Evolutionary conservation across 2,329 filamentous ascomycete species (phyloP).

Genomic region (Aspergillus neotritici): DNA sequence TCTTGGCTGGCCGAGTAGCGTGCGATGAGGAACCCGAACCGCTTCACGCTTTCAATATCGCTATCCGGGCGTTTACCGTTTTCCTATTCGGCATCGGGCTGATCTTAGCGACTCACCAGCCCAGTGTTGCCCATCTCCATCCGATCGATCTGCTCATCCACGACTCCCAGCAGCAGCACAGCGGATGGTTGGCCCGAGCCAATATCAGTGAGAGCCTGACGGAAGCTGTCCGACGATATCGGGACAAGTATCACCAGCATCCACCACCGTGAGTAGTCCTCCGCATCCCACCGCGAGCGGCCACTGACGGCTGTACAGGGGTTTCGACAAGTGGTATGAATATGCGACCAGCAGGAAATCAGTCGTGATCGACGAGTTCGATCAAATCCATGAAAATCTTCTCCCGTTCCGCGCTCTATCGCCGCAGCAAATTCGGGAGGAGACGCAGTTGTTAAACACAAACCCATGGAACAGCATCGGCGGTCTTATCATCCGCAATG

Average conservation of each 20-base stretch:
- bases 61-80: conserved; percentile 35
- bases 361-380: conserved; percentile 54
- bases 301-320: conserved; percentile 23
- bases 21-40: conserved; percentile 27
- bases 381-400: conserved; percentile 54
- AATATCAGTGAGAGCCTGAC: conserved; percentile 43
- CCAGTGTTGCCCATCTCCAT: conserved; percentile 41
- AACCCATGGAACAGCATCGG: conserved; percentile 52
- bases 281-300: not conserved
- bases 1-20: conserved; percentile 22
- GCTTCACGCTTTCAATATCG: conserved; percentile 22
- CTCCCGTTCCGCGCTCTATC: conserved; percentile 51
- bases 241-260: conserved; percentile 46
- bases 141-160: conserved; percentile 53
- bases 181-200: conserved; percentile 46
- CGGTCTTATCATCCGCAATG: conserved; percentile 52
- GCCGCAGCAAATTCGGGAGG: conserved; percentile 47
- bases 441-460: conserved; percentile 49
- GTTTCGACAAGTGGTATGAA: conserved; percentile 56
- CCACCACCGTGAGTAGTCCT: conserved; percentile 47
- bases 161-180: conserved; percentile 44
- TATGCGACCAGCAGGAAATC: conserved; percentile 50
- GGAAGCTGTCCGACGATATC: conserved; percentile 49
- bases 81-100: conserved; percentile 41
- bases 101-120: conserved; percentile 37